Conservation (phyloP, 306 rosid species). For the Vigna angularis region DNA sequence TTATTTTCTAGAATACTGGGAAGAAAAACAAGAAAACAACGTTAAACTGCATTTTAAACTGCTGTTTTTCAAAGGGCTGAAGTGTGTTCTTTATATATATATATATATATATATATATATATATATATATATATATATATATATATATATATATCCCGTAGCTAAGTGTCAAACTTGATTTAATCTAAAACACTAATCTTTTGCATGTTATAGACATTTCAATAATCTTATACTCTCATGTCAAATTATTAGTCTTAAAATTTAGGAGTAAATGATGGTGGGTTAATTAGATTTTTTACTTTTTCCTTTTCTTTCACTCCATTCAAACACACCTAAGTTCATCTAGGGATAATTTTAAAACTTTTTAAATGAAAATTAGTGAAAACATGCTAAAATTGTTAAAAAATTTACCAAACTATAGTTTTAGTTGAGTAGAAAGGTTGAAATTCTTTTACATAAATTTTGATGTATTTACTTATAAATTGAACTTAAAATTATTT, state of each 20-base stretch:
- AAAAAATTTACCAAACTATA: background rate
- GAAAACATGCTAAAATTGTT: background rate
- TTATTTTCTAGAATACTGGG: too few relatives aligned
- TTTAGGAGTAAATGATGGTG: too few relatives aligned
- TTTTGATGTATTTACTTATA: background rate
- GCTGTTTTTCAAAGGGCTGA: background rate
- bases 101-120: background rate
- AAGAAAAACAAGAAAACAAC: too few relatives aligned
- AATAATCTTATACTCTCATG: background rate
- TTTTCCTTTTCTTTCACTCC: background rate
- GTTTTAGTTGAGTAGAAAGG: background rate
- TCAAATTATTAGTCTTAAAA: conserved; percentile 6
- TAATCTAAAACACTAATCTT: conserved; percentile 6
- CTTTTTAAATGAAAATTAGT: background rate
- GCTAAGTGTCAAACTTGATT: conserved; percentile 22
- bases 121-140: background rate
- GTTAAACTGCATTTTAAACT: conserved; percentile 4
- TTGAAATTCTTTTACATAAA: background rate
- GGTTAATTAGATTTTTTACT: background rate
- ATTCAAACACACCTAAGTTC: background rate
- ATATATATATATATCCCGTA: background rate
- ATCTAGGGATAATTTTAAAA: background rate
- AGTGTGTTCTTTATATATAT: background rate
- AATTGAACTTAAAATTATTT: background rate
- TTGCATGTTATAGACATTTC: conserved; percentile 4